phyloP scores from a whole-genome alignment of 1,284 basidiomycete species.

The Moesziomyces antarcticus region DNA sequence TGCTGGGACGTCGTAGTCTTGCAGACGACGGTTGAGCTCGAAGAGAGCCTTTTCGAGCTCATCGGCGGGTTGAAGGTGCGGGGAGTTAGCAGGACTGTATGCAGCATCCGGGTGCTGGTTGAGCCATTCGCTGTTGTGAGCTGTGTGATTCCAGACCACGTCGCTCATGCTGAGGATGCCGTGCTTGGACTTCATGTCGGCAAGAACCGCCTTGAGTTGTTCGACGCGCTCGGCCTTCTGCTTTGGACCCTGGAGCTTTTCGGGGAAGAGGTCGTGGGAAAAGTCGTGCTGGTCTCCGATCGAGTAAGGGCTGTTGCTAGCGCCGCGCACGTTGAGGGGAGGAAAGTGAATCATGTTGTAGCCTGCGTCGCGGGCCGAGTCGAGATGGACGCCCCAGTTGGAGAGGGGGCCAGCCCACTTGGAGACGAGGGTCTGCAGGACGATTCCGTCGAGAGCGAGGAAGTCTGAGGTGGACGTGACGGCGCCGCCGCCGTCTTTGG shows the following conservation, averaged over 20 bases:
- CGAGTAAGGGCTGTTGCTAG: constrained; percentile 60
- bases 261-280: constrained; percentile 54
- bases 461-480: constrained; percentile 26
- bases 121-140: constrained; percentile 59
- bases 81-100: constrained; percentile 62
- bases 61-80: constrained; percentile 60
- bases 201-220: constrained; percentile 35
- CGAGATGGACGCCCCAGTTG: constrained; percentile 57
- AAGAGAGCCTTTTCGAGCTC: constrained; percentile 58
- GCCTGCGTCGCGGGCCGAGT: constrained; percentile 55
- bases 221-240: constrained; percentile 44
- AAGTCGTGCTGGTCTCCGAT: constrained; percentile 62
- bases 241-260: constrained; percentile 17
- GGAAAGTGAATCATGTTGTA: constrained; percentile 66
- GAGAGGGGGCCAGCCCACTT: constrained; percentile 64
- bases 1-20: constrained; percentile 37
- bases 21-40: constrained; percentile 43
- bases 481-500: constrained; percentile 47
- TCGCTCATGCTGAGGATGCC: constrained; percentile 63
- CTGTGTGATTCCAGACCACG: constrained; percentile 63
- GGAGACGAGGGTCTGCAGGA: constrained; percentile 59
- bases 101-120: constrained; percentile 62
- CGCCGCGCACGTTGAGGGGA: constrained; percentile 59
- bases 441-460: constrained; percentile 56
- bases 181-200: constrained; percentile 50